phyloP scores from a whole-genome alignment of 148 eudicot genomes.

The Suaeda aralocaspica region DNA sequence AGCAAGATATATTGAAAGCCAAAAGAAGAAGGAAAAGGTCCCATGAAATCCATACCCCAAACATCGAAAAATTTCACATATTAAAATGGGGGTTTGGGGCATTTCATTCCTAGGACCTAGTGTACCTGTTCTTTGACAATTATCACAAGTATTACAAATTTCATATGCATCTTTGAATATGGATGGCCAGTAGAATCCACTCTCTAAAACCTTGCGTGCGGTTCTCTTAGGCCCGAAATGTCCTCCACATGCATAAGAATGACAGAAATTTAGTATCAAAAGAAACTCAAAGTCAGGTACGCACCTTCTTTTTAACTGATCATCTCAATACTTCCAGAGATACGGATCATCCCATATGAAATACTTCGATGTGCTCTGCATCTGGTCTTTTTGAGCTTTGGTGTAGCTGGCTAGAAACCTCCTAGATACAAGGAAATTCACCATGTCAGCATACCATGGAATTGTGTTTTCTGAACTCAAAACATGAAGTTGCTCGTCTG shows the following conservation, averaged over 20 bases:
- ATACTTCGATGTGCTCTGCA: not conserved
- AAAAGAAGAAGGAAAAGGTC: not conserved
- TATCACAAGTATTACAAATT: too few relatives aligned
- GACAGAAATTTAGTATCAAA: not conserved
- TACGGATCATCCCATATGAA: too few relatives aligned
- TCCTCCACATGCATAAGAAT: not conserved
- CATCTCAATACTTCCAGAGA: not conserved
- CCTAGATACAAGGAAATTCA: not conserved
- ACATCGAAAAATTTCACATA: not conserved
- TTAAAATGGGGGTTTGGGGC: not conserved
- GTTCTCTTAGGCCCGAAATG: not conserved
- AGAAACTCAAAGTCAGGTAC: not conserved
- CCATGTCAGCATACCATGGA: not conserved
- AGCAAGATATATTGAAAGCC: not conserved
- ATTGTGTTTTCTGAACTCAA: not conserved
- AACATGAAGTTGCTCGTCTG: not conserved
- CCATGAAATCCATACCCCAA: slow-evolving; percentile 2
- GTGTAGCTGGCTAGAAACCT: not conserved
- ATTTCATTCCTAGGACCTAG: too few relatives aligned
- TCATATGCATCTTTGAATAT: too few relatives aligned
- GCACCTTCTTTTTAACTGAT: not conserved
- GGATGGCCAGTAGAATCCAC: too few relatives aligned
- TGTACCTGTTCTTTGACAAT: too few relatives aligned
- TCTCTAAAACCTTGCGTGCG: not conserved
- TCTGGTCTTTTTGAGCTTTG: not conserved